Base-by-base conservation (phyloP, 108 stramenopile genomes). In the Cyclotella atomus region DNA sequence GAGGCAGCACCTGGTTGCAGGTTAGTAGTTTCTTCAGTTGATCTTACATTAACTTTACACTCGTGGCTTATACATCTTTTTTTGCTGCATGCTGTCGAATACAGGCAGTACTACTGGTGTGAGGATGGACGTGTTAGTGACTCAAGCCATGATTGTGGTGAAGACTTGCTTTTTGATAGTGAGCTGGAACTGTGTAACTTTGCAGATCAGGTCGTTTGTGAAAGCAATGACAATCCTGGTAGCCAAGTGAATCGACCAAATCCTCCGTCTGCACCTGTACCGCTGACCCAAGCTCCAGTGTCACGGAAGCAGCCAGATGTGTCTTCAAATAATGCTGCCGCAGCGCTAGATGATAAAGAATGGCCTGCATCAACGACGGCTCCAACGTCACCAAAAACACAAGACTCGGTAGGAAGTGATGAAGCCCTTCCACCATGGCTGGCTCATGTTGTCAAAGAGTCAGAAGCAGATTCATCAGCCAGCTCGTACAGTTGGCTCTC, bases 31-130 rank as follows among this genome's bases (percentile, higher is more conserved):
- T n/a, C n/a, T n/a, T n/a, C n/a, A n/a, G n/a, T n/a, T n/a, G n/a
- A n/a, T n/a, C n/a, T n/a, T n/a, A n/a, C n/a, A n/a, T n/a, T n/a
- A n/a, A n/a, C n/a, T n/a, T n/a, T n/a, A n/a, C n/a, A n/a, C n/a
- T n/a, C n/a, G 16, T 17, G 28, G 21, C 29, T 21, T 16, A 30
- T 59, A 1, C 2, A 12, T 35, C 20, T 2, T 4, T 35, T 34
- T 59, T 20, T 59, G 15, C 6, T 33, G 57, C 38, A 2, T 59
- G 17, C 28, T 33, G n/a, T n/a, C n/a, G n/a, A n/a, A 14, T 41
- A 5, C 21, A 41, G 43, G 38, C 54, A 77, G 55, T 77, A 70
- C 53, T 70, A 44, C 24, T 77, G 61, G 61, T 77, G 76, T 32
- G 54, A 65, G 19, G n/a, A 36, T 27, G 76, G 76, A 21, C 43